Evolutionary conservation across 768 basidiomycete genomes (phyloP), one percentile per base, ranked within the genome.

Genomic region (Tylopilus sp.): DNA sequence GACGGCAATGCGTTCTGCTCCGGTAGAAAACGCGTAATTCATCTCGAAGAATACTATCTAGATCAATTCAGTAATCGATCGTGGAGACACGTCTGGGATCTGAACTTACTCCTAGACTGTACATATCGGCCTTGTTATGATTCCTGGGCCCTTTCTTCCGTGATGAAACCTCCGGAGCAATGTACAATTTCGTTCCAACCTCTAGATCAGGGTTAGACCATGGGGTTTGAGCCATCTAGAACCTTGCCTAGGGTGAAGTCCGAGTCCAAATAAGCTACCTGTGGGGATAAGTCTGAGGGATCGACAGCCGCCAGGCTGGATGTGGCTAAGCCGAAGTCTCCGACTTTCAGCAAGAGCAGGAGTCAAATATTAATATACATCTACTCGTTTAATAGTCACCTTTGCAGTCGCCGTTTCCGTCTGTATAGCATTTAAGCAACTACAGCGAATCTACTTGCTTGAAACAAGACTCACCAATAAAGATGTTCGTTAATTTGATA

Each of bases 11-110:
- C 94, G 84, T 63, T 98, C 94, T 19, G 89, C 79, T 2, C 82
- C 85, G 0, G 94, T 97, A 12, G 80, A 74, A 71, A 97, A 92
- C 17, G 74, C 63, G 70, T 86, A 91, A 68, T 92, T 94, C 93
- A 97, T 96, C 73, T 98, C 95, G 63, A 98, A 97, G 71, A 97
- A 97, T 14, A 97, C 94, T 58, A 98, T 85, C 91, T 94, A 56
- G 21, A 24, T 31, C 53, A 34, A 25, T 40, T 55, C 12, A 5
- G 38, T 50, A 14, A 38, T 24, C n/a, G 19, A 34, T 14, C 16
- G 50, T 17, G 13, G 16, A n/a, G n/a, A n/a, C 21, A 12, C 10
- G 9, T 7, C 3, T 14, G 4, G n/a, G 48, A 37, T 31, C 19
- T 13, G 45, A 29, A 75, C 85, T 47, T 65, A 92, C 92, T 22